phyloP scores from a whole-genome alignment of 2,329 filamentous ascomycete species.

The Nigrograna mackinnonii region DNA sequence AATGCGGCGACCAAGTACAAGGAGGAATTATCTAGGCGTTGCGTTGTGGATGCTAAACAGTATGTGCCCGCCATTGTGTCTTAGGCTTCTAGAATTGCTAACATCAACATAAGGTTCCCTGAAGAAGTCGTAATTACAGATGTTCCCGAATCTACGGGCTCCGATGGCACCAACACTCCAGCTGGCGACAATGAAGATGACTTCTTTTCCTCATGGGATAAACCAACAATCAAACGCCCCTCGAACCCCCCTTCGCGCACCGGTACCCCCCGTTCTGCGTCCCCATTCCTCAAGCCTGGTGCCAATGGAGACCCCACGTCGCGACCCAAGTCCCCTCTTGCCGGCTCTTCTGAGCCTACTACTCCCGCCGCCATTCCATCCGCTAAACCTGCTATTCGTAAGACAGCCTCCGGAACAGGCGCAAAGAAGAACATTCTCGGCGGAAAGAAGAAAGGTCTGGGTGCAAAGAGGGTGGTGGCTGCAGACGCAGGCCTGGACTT shows the following conservation, averaged over 20 bases:
- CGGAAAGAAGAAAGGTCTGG: conserved; percentile 64
- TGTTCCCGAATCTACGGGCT: conserved; percentile 55
- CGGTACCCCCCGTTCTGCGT: conserved; percentile 81
- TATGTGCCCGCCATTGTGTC: conserved; percentile 52
- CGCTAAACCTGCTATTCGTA: conserved; percentile 80
- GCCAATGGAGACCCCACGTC: conserved; percentile 63
- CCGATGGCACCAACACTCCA: conserved; percentile 74
- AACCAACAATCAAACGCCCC: conserved; percentile 93
- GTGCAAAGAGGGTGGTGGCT: conserved; percentile 73
- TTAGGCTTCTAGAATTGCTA: conserved; percentile 4
- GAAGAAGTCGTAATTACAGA: conserved; percentile 86
- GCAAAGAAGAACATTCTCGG: conserved; percentile 88
- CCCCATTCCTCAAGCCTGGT: conserved; percentile 82
- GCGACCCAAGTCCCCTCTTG: conserved; percentile 83
- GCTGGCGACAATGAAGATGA: conserved; percentile 80
- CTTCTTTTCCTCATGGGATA: conserved; percentile 99
- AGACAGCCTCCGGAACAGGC: conserved; percentile 64
- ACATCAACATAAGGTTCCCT: conserved; percentile 65
- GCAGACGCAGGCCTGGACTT: conserved; percentile 79
- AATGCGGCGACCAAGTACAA: conserved; percentile 96
- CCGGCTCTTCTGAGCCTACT: conserved; percentile 51
- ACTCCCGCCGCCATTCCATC: conserved; percentile 60
- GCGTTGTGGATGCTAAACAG: conserved; percentile 82
- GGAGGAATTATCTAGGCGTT: conserved; percentile 88
- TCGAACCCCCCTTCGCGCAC: conserved; percentile 92